A percentile compares a stretch with the other conserved stretches of the same genome.
Evolutionary conservation across 1,284 basidiomycete genomes (phyloP).

Genomic region (Bothia castanella): DNA sequence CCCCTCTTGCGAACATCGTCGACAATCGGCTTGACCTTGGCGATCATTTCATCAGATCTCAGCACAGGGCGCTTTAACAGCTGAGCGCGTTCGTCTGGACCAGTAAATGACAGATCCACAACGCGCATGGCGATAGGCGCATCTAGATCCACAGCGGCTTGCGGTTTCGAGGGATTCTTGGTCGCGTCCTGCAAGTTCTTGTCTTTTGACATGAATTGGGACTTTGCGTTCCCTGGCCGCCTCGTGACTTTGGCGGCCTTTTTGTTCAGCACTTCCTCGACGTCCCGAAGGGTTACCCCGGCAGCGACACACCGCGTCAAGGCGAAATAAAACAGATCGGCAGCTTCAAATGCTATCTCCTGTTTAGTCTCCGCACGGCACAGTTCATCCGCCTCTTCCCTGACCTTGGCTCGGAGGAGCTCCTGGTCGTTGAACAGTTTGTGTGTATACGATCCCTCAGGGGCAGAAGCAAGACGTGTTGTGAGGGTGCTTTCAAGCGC

Average conservation of each 20-base stretch:
- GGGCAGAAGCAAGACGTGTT: slow-evolving; percentile 72
- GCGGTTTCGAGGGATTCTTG: slow-evolving; percentile 25
- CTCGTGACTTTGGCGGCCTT: slow-evolving; percentile 89
- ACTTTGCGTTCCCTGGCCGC: slow-evolving; percentile 91
- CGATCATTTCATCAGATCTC: slow-evolving; percentile 91
- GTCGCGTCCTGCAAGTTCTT: slow-evolving; percentile 28
- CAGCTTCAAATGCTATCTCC: slow-evolving; percentile 94
- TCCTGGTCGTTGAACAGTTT: slow-evolving; percentile 82
- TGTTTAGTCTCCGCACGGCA: slow-evolving; percentile 80
- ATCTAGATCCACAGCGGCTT: slow-evolving; percentile 33
- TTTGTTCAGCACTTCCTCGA: slow-evolving; percentile 81
- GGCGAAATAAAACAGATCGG: slow-evolving; percentile 94
- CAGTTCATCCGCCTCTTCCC: slow-evolving; percentile 97
- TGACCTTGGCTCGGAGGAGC: slow-evolving; percentile 88
- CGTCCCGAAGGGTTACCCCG: slow-evolving; percentile 82
- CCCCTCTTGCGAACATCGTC: slow-evolving; percentile 82
- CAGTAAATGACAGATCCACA: slow-evolving; percentile 54
- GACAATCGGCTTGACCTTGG: slow-evolving; percentile 93
- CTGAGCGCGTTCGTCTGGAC: slow-evolving; percentile 54
- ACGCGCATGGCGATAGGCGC: slow-evolving; percentile 74
- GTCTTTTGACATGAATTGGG: slow-evolving; percentile 62
- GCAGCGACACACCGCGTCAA: slow-evolving; percentile 83
- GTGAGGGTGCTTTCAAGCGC: slow-evolving; percentile 82
- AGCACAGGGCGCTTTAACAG: slow-evolving; percentile 90
- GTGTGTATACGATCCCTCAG: slow-evolving; percentile 90